Conservation (phyloP, 1,139 yeast genomes). For the Insectozyma bohioensis region DNA sequence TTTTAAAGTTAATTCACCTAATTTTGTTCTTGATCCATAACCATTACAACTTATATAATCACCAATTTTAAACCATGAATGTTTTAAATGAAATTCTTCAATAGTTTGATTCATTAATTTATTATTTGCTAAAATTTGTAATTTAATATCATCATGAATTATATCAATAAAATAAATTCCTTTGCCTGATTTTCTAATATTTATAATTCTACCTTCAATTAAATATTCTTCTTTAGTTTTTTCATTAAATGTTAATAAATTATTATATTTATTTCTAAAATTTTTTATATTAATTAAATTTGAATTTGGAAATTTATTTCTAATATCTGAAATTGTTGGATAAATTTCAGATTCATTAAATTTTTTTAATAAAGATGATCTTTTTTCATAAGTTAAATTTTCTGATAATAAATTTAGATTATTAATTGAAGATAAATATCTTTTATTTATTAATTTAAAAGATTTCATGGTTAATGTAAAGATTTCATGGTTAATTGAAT, state of each 20-base stretch:
- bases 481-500: too few species aligned
- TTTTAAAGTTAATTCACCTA: constrained; percentile 77
- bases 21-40: constrained; percentile 67
- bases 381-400: constrained; percentile 1
- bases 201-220: constrained; percentile 56
- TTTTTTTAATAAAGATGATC: neutral
- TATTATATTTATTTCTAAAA: constrained; percentile 20
- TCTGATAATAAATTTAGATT: too few species aligned
- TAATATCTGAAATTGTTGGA: constrained; percentile 19
- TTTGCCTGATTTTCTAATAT: constrained; percentile 63
- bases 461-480: too few species aligned
- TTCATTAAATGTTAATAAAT: constrained; percentile 18
- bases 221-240: constrained; percentile 14
- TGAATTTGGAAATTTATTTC: constrained; percentile 10
- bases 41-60: constrained; percentile 71
- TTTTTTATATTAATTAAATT: constrained; percentile 17
- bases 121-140: constrained; percentile 64
- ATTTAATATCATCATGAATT: constrained; percentile 51
- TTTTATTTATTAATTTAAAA: too few species aligned
- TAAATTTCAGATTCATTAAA: constrained; percentile 11
- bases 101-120: constrained; percentile 39
- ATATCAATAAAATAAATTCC: constrained; percentile 69
- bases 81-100: constrained; percentile 46
- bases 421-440: too few species aligned
- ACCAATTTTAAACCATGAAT: constrained; percentile 59